phyloP scores from a whole-genome alignment of 1,284 basidiomycete species.

The Marasmius oreades region DNA sequence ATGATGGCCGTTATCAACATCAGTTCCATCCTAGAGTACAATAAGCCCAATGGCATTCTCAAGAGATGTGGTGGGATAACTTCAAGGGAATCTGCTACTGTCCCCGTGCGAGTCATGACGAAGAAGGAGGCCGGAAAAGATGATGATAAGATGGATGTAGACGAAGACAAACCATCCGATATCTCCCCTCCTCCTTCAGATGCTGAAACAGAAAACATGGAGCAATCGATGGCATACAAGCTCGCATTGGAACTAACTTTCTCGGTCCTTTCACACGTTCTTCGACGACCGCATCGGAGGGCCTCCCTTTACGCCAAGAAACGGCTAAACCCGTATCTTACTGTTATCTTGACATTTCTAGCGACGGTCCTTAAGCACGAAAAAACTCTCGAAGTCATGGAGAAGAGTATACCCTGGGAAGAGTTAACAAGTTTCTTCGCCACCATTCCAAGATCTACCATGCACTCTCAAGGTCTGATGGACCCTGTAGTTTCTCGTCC shows the following conservation, averaged over 20 bases:
- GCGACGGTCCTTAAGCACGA: conserved; percentile 70
- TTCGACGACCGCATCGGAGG: conserved; percentile 64
- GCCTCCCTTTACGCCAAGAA: conserved; percentile 52
- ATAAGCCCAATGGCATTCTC: conserved; percentile 71
- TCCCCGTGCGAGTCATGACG: conserved; percentile 43
- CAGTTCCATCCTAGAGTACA: conserved; percentile 83
- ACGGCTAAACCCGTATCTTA: conserved; percentile 83
- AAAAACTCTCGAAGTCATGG: conserved; percentile 57
- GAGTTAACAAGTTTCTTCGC: conserved; percentile 67
- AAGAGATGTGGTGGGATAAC: conserved; percentile 51
- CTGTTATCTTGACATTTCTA: conserved; percentile 85
- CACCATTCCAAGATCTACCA: conserved; percentile 55
- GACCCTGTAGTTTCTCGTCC: background rate
- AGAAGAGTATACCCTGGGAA: conserved; percentile 84
- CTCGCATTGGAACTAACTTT: conserved; percentile 81
- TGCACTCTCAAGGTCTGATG: conserved; percentile 41
- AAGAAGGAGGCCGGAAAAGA: conserved; percentile 29
- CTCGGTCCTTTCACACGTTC: conserved; percentile 68
- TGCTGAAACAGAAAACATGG: conserved; percentile 25
- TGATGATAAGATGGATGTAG: conserved; percentile 57
- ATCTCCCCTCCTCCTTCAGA: conserved; percentile 39
- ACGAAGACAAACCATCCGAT: conserved; percentile 39
- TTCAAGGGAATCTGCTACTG: conserved; percentile 31
- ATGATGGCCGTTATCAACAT: conserved; percentile 93
- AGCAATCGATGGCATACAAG: conserved; percentile 63